phyloP scores from a whole-genome alignment of 2,329 filamentous ascomycete genomes.

The Aspergillus sclerotialis region DNA sequence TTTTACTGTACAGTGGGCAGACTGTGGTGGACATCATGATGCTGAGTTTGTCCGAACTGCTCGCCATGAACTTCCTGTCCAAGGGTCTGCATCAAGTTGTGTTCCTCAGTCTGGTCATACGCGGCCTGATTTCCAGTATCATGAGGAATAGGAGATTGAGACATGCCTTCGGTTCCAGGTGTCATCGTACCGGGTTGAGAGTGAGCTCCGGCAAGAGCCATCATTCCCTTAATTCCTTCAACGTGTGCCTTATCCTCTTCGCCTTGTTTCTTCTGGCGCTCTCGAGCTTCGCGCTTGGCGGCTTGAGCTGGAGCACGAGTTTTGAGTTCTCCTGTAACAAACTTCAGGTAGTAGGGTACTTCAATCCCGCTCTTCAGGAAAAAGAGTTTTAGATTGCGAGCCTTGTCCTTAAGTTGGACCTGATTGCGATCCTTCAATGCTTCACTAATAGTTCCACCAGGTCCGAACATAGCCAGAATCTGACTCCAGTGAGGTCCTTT shows the following conservation, averaged over 20 bases:
- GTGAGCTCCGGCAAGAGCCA: constrained; percentile 40
- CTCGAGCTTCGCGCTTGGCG: constrained; percentile 43
- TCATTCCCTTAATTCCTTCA: constrained; percentile 42
- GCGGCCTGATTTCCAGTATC: constrained; percentile 24
- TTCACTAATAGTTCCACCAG: constrained; percentile 70
- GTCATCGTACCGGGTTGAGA: constrained; percentile 21
- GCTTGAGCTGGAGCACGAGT: constrained; percentile 65
- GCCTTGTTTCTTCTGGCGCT: constrained; percentile 38
- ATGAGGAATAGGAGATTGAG: constrained; percentile 29
- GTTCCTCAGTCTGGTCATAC: constrained; percentile 35
- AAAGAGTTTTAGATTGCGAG: constrained; percentile 81
- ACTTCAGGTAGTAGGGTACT: constrained; percentile 79
- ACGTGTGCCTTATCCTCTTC: constrained; percentile 43
- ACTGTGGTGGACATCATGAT: constrained; percentile 28
- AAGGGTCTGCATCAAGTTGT: constrained; percentile 39
- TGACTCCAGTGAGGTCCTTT: constrained; percentile 92
- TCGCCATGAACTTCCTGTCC: constrained; percentile 36
- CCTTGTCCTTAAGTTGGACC: constrained; percentile 89
- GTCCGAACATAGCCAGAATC: constrained; percentile 76
- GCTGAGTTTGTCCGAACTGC: constrained; percentile 24
- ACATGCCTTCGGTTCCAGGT: constrained; percentile 25
- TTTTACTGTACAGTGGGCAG: constrained; percentile 28
- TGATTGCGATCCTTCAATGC: constrained; percentile 84
- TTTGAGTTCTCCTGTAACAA: constrained; percentile 83
- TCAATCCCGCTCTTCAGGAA: constrained; percentile 88